Conservation (phyloP, 2,329 filamentous ascomycete genomes). For the Domatiomyces globalis region DNA sequence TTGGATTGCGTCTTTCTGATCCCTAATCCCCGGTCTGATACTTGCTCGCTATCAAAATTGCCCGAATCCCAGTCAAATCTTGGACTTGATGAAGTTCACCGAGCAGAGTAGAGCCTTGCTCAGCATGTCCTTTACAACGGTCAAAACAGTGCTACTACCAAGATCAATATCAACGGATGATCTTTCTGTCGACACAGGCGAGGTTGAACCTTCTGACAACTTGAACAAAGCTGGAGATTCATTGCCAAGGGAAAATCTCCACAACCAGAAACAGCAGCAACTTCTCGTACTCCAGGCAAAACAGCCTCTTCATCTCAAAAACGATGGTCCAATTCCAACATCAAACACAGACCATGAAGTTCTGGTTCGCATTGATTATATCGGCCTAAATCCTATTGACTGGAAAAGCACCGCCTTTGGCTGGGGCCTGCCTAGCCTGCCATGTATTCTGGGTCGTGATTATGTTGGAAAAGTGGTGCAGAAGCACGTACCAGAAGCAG, state of each 20-base stretch:
- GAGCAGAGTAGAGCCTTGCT: background rate
- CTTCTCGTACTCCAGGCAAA: background rate
- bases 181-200: background rate
- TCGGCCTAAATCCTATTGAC: constrained; percentile 64
- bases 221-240: background rate
- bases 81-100: background rate
- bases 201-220: background rate
- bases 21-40: too few relatives aligned
- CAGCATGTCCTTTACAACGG: background rate
- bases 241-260: background rate
- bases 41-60: too few relatives aligned
- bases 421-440: constrained; percentile 53
- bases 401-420: constrained; percentile 59
- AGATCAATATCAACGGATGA: background rate
- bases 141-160: background rate
- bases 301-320: background rate
- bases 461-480: constrained; percentile 51
- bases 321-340: background rate
- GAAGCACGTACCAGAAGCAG: background rate
- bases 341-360: constrained; percentile 6
- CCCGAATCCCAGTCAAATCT: background rate
- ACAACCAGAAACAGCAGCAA: background rate
- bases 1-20: too few relatives aligned
- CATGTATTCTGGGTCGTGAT: constrained; percentile 57
- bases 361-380: constrained; percentile 20